Evolutionary conservation across 2,329 filamentous ascomycete genomes (phyloP).

Genomic region (Blastomyces gilchristii): DNA sequence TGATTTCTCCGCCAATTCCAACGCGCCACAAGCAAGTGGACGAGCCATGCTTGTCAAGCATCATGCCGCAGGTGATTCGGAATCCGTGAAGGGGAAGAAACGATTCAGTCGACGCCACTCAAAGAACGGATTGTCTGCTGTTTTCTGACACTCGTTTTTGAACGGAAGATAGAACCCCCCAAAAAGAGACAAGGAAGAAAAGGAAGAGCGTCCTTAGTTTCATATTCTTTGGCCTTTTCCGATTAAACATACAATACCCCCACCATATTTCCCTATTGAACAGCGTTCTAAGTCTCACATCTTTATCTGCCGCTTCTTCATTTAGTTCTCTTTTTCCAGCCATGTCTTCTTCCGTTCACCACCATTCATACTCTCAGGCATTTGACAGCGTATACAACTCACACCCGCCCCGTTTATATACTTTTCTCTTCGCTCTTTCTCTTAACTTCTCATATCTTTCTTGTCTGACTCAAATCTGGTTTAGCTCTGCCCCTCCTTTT

Average conservation of each 20-base stretch:
- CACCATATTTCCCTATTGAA: conserved; percentile 10
- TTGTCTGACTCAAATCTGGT: not conserved
- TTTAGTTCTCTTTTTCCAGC: not conserved
- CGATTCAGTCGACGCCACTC: conserved; percentile 86
- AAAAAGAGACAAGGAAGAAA: not conserved
- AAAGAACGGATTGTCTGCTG: conserved; percentile 83
- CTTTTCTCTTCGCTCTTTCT: conserved; percentile 2
- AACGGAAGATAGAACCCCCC: not conserved
- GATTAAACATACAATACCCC: conserved; percentile 17
- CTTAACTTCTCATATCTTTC: not conserved
- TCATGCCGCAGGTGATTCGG: conserved; percentile 35
- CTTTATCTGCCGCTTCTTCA: not conserved
- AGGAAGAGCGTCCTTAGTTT: not conserved
- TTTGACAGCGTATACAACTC: conserved; percentile 3
- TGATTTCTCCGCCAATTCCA: conserved; percentile 29
- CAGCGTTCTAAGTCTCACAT: conserved; percentile 4
- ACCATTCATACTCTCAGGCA: conserved; percentile 4
- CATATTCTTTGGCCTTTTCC: conserved; percentile 10
- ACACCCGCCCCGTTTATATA: conserved; percentile 7
- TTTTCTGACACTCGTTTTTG: conserved; percentile 49
- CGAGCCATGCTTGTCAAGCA: conserved; percentile 37
- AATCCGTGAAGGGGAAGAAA: conserved; percentile 50
- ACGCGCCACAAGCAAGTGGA: conserved; percentile 26
- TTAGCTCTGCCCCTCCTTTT: conserved; percentile 1
- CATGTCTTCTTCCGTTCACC: not conserved